phyloP scores from a whole-genome alignment of 1,139 yeast species.

The Suhomyces wounanorum region DNA sequence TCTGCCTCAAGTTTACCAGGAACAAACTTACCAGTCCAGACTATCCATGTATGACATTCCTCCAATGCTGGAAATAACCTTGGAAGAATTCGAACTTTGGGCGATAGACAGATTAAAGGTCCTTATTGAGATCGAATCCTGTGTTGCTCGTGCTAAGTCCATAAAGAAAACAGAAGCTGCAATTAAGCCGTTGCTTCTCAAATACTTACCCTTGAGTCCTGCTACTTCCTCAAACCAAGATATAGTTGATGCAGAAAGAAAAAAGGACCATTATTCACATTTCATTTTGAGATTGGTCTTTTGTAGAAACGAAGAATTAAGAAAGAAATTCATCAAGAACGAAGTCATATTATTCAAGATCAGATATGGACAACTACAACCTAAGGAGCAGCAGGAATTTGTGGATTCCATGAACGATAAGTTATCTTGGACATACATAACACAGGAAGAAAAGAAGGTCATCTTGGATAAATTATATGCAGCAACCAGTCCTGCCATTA shows the following conservation, averaged over 20 bases:
- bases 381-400: constrained; percentile 71
- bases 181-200: constrained; percentile 65
- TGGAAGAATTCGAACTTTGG: constrained; percentile 93
- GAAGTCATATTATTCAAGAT: constrained; percentile 76
- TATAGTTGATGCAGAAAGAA: constrained; percentile 54
- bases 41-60: constrained; percentile 72
- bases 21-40: constrained; percentile 29
- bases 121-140: constrained; percentile 80
- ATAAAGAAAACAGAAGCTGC: constrained; percentile 64
- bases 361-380: constrained; percentile 65
- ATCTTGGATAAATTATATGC: constrained; percentile 55
- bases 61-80: constrained; percentile 80
- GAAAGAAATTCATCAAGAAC: constrained; percentile 74
- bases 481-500: constrained; percentile 46
- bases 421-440: constrained; percentile 71
- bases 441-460: constrained; percentile 58
- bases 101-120: constrained; percentile 89
- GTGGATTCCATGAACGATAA: constrained; percentile 54
- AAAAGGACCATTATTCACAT: constrained; percentile 91
- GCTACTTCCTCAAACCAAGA: constrained; percentile 34
- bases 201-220: constrained; percentile 63
- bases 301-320: constrained; percentile 83
- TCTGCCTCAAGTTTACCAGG: constrained; percentile 23
- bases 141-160: constrained; percentile 63
- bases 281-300: constrained; percentile 85